A percentile compares a stretch with the other conserved stretches of the same genome.
Evolutionary conservation across 139 green algal species (phyloP).

Genomic region (Nannochloris sp.): DNA sequence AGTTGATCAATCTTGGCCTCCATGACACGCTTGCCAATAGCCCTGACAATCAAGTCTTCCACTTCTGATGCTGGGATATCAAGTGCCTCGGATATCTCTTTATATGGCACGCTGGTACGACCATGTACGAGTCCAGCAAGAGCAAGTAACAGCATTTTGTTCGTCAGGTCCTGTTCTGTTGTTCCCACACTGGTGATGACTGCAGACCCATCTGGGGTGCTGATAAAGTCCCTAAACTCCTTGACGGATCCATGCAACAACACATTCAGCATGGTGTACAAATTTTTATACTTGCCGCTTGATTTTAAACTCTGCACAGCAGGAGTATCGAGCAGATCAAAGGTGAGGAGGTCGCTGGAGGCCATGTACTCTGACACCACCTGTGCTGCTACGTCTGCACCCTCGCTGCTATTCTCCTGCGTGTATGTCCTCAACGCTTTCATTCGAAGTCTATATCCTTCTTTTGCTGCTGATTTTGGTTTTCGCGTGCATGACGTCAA

Average conservation of each 20-base stretch:
- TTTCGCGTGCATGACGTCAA: conserved; percentile 24
- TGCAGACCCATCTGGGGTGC: background rate
- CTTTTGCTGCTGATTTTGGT: conserved; percentile 27
- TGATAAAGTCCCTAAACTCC: conserved; percentile 21
- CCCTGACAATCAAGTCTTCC: conserved; percentile 36
- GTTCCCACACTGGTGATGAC: conserved; percentile 4
- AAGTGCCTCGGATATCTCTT: conserved; percentile 15
- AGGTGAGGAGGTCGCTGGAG: conserved; percentile 22
- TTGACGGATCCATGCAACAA: conserved; percentile 16
- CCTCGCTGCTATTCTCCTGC: background rate
- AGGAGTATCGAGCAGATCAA: conserved; percentile 25
- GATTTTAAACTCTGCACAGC: conserved; percentile 14
- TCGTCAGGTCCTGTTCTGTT: conserved; percentile 11
- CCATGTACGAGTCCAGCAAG: conserved; percentile 27
- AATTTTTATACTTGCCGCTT: background rate
- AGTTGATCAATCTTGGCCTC: conserved; percentile 35
- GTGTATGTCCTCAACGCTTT: conserved; percentile 30
- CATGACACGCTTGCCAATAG: conserved; percentile 41
- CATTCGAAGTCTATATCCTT: conserved; percentile 25
- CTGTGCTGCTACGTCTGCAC: conserved; percentile 3
- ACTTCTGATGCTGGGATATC: conserved; percentile 24
- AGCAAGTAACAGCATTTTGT: conserved; percentile 30
- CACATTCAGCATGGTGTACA: conserved; percentile 22
- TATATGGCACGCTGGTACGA: conserved; percentile 8
- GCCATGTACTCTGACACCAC: conserved; percentile 26